A percentile compares a stretch with the other conserved stretches of the same genome.
phyloP scores from a whole-genome alignment of 2,329 filamentous ascomycete species.

The Hymenoscyphus repandus region DNA sequence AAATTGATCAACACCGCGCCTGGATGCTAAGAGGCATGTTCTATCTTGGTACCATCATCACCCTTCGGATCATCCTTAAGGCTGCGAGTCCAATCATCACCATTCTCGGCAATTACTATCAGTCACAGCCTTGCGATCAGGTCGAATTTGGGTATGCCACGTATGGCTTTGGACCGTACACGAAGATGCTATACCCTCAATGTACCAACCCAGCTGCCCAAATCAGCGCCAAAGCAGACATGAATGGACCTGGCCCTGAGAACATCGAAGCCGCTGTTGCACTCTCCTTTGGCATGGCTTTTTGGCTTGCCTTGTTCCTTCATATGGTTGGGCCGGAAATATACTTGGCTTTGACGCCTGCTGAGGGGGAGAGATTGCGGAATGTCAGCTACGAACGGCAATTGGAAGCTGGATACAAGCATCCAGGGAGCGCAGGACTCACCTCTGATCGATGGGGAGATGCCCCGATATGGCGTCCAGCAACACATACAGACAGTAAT shows the following conservation, averaged over 20 bases:
- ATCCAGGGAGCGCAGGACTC: slow-evolving; percentile 44
- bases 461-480: slow-evolving; percentile 4
- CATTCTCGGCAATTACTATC: slow-evolving; percentile 30
- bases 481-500: background rate
- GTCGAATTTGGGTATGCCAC: slow-evolving; percentile 37
- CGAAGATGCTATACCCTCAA: slow-evolving; percentile 1
- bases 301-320: slow-evolving; percentile 47
- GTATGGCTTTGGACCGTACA: background rate
- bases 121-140: slow-evolving; percentile 42
- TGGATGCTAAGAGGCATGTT: slow-evolving; percentile 58
- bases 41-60: slow-evolving; percentile 48
- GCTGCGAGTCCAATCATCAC: slow-evolving; percentile 38
- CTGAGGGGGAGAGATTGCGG: slow-evolving; percentile 47
- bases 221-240: background rate
- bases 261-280: slow-evolving; percentile 19
- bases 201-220: background rate
- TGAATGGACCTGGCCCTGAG: background rate
- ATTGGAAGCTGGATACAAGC: slow-evolving; percentile 45
- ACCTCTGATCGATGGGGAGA: slow-evolving; percentile 39
- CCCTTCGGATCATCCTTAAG: slow-evolving; percentile 43
- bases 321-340: slow-evolving; percentile 45
- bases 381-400: slow-evolving; percentile 53
- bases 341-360: slow-evolving; percentile 38
- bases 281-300: slow-evolving; percentile 43
- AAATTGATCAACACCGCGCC: slow-evolving; percentile 58